Evolutionary conservation across 495 filamentous ascomycete species (phyloP).

Genomic region (Beverwykella pulmonaria): DNA sequence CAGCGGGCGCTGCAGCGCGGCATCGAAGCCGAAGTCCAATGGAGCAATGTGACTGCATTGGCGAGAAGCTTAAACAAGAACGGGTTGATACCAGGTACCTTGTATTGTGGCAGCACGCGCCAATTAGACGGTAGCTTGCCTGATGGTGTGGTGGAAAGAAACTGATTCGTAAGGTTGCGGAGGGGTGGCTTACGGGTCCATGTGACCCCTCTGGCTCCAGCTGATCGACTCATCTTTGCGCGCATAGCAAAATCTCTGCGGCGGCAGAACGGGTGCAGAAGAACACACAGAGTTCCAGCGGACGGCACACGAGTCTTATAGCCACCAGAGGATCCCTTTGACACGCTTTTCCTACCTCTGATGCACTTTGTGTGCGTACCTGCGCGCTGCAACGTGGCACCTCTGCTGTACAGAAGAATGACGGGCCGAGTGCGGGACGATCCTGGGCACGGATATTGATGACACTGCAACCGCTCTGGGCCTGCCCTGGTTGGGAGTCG

Average conservation of each 20-base stretch:
- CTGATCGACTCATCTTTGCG: constrained; percentile 32
- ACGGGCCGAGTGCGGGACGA: constrained; percentile 38
- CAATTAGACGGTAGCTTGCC: constrained; percentile 19
- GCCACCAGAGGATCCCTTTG: constrained; percentile 3
- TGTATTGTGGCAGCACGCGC: constrained; percentile 20
- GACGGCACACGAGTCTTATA: constrained; percentile 22
- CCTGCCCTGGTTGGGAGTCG: constrained; percentile 7
- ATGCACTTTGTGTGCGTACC: constrained; percentile 22
- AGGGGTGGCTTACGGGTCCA: constrained; percentile 38
- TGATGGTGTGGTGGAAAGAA: constrained; percentile 34
- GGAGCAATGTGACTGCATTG: constrained; percentile 35
- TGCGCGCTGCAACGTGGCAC: constrained; percentile 39
- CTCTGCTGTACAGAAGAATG: constrained; percentile 20
- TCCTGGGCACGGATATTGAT: constrained; percentile 32
- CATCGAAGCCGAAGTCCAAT: constrained; percentile 24
- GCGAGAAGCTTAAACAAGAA: constrained; percentile 38
- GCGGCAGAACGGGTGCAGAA: constrained; percentile 14
- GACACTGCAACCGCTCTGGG: constrained; percentile 21
- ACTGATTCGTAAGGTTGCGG: constrained; percentile 34
- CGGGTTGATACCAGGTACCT: constrained; percentile 36
- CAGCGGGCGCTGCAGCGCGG: constrained; percentile 20
- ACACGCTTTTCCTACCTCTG: constrained; percentile 15
- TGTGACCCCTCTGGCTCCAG: constrained; percentile 31
- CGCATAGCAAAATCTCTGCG: constrained; percentile 15
- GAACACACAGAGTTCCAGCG: neutral